Conservation (phyloP, 441 rosid species). For the Metrosideros polymorpha region DNA sequence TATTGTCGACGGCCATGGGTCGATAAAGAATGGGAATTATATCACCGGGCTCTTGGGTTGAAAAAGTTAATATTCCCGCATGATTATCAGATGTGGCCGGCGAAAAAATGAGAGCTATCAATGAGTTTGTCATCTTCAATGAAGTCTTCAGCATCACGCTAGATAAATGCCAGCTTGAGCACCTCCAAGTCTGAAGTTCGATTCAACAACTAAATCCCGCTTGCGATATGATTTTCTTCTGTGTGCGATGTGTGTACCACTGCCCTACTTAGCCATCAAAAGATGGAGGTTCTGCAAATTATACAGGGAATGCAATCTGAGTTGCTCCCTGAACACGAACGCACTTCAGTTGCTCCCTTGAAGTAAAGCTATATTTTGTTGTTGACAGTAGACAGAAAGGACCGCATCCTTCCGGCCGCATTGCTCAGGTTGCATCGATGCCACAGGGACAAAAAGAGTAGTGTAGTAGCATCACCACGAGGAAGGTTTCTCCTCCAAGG, state of each 20-base stretch:
- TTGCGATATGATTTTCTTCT: too few species aligned
- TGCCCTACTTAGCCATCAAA: background rate
- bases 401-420: background rate
- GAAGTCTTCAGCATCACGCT: background rate
- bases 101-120: background rate
- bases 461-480: slow-evolving; percentile 20
- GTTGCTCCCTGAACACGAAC: too few species aligned
- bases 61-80: background rate
- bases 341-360: background rate
- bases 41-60: too few species aligned
- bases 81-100: background rate
- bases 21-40: background rate
- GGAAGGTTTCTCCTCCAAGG: slow-evolving; percentile 49
- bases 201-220: too few species aligned
- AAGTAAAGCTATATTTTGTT: background rate
- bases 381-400: background rate
- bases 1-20: fast-evolving
- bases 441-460: background rate
- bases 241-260: too few species aligned
- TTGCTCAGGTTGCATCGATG: background rate
- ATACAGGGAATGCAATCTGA: background rate
- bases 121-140: background rate
- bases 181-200: background rate
- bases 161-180: background rate
- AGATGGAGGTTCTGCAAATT: background rate